Percentiles rank a stretch among this genome's conserved stretches.
These are phyloP conservation scores for Carnegiea gigantea DNA, from an alignment of 179 eudicot genomes.

Conservation along the genomic window DNA sequence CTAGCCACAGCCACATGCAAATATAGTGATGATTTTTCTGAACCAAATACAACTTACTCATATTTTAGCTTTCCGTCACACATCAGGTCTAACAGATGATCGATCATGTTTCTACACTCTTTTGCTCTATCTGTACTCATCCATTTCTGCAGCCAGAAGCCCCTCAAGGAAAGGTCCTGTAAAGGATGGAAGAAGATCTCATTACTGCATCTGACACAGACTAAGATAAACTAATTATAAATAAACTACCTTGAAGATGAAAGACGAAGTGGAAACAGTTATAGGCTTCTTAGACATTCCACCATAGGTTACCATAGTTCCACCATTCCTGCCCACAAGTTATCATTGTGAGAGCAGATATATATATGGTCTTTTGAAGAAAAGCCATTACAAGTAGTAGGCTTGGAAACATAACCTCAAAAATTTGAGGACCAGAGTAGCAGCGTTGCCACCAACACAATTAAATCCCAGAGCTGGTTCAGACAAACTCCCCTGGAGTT, in stretches of 20 bases:
- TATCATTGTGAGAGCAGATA: neutral
- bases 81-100: slow-evolving; percentile 58
- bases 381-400: neutral
- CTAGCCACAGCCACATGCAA: slow-evolving; percentile 9
- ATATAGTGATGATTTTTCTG: neutral
- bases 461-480: slow-evolving; percentile 89
- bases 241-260: slow-evolving; percentile 81
- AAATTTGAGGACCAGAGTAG: slow-evolving; percentile 77
- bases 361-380: neutral
- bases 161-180: slow-evolving; percentile 86
- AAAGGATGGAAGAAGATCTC: slow-evolving; percentile 16
- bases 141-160: slow-evolving; percentile 94
- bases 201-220: neutral
- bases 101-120: slow-evolving; percentile 81
- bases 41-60: slow-evolving; percentile 51
- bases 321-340: slow-evolving; percentile 58
- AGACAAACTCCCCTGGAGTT: slow-evolving; percentile 57
- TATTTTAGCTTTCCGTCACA: slow-evolving; percentile 75
- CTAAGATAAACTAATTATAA: neutral
- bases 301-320: slow-evolving; percentile 98
- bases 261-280: slow-evolving; percentile 77
- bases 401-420: slow-evolving; percentile 46
- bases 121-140: slow-evolving; percentile 63
- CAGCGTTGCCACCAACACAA: slow-evolving; percentile 95
- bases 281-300: slow-evolving; percentile 97